A percentile compares a stretch with the other conserved stretches of the same genome.
These are phyloP conservation scores for Talaromyces ruber DNA, from an alignment of 495 filamentous ascomycete species.

Conservation along the genomic window DNA sequence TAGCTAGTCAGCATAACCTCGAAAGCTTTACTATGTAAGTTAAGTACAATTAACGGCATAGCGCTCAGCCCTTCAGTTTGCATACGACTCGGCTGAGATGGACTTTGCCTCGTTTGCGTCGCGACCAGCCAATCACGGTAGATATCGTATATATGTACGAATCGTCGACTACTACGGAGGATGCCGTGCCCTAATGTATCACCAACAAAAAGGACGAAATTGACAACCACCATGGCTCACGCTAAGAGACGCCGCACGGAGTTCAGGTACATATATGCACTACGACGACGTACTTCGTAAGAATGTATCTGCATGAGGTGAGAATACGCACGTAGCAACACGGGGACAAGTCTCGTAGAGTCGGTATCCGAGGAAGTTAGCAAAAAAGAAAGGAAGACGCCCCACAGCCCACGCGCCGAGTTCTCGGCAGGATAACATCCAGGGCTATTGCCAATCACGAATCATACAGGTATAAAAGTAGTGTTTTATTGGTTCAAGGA, in stretches of 20 bases:
- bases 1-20: background rate
- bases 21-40: background rate
- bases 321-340: background rate
- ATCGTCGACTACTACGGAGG: no score
- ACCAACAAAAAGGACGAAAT: background rate
- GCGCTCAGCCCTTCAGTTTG: background rate
- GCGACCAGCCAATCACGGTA: background rate
- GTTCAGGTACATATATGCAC: background rate
- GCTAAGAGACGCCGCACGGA: background rate
- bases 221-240: background rate
- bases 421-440: background rate
- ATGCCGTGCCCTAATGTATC: background rate
- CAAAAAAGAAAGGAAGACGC: background rate
- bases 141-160: background rate
- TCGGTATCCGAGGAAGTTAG: background rate
- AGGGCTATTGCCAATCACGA: background rate
- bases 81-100: background rate
- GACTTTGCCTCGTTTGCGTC: background rate
- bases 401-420: background rate
- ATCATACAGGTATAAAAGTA: background rate
- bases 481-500: background rate
- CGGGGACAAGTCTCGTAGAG: background rate
- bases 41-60: background rate
- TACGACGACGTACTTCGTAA: background rate
- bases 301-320: background rate